Conservation (phyloP, 139 green algal species). For the Chlorella sorokiniana region DNA sequence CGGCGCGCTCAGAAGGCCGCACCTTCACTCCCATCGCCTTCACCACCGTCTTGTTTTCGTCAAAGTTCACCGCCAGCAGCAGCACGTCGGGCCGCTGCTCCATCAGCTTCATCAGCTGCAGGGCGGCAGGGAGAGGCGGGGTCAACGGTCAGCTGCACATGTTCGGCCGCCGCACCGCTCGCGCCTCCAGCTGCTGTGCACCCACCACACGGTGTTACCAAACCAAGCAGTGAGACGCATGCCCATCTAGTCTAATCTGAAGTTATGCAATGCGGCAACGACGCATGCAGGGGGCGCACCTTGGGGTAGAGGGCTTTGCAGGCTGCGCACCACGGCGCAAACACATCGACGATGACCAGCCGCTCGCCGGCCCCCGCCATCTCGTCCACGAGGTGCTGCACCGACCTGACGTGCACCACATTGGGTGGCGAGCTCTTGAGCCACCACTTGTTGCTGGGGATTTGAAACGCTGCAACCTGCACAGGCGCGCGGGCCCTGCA, state of each 20-base stretch:
- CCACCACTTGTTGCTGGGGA: slow-evolving; percentile 65
- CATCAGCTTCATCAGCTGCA: slow-evolving; percentile 66
- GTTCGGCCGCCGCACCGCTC: neutral
- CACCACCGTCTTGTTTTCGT: slow-evolving; percentile 86
- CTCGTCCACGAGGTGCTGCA: slow-evolving; percentile 84
- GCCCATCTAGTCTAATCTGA: no score
- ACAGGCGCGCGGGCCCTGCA: slow-evolving; percentile 3
- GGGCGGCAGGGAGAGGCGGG: neutral
- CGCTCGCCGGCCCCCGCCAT: slow-evolving; percentile 45
- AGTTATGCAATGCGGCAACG: neutral
- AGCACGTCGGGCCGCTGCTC: slow-evolving; percentile 71
- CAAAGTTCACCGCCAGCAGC: slow-evolving; percentile 89
- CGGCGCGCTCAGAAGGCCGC: no score
- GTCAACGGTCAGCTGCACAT: neutral
- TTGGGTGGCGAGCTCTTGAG: slow-evolving; percentile 61
- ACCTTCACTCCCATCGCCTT: slow-evolving; percentile 83
- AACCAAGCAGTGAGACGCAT: neutral
- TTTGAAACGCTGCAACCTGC: neutral
- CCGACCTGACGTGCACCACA: slow-evolving; percentile 68
- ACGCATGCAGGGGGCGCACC: slow-evolving; percentile 32
- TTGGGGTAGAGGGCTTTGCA: slow-evolving; percentile 94
- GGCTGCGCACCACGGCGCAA: slow-evolving; percentile 88
- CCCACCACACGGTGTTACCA: neutral
- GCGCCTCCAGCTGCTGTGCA: neutral
- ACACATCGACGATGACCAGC: slow-evolving; percentile 94